Evolutionary conservation across 495 filamentous ascomycete species (phyloP), one percentile per base, ranked within the genome.

Genomic region (Articulospora tetracladia): DNA sequence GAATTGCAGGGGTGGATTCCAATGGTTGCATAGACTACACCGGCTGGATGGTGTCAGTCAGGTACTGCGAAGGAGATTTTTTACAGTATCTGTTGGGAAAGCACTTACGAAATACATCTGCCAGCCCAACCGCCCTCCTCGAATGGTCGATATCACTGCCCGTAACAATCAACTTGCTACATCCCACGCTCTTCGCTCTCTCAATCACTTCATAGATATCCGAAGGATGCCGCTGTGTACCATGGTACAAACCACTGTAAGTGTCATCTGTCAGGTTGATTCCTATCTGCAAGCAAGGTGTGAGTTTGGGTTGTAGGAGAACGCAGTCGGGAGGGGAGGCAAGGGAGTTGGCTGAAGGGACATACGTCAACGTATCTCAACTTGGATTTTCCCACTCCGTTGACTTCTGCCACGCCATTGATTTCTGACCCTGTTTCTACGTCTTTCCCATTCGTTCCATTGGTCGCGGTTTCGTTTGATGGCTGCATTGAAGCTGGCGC

Each of bases 251-350:
- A 47, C 94, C 94, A 23, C 77, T 77, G 73, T 92, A 98, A 63
- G 96, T 87, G 24, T 88, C 84, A 62, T 98, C 94, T 53, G 90
- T 86, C 39, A 98, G 79, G 74, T 98, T 98, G 77, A 98, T 97
- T 34, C 94, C 94, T 56, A 98, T 84, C 81, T 82, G 66, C 55
- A 64, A 53, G 66, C 55, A 64, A 53, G 48, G 55, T 60, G 30
- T 25, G 41, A 23, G 22, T 11, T 44, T 44, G 7, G n/a, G 39
- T n/a, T 7, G 6, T 13, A 32, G 13, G 30, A 13, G 30, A 32
- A 32, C 4, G 30, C 30, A 32, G 13, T 4, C 6, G 4, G 30
- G 30, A 4, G 13, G 30, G 6, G 32, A 44, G 28, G 44, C 2
- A 46, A 36, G 20, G 19, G 11, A 34, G n/a, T n/a, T n/a, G n/a